Evolutionary conservation across 2,329 filamentous ascomycete genomes (phyloP).

Genomic region (Claviceps sp.): DNA sequence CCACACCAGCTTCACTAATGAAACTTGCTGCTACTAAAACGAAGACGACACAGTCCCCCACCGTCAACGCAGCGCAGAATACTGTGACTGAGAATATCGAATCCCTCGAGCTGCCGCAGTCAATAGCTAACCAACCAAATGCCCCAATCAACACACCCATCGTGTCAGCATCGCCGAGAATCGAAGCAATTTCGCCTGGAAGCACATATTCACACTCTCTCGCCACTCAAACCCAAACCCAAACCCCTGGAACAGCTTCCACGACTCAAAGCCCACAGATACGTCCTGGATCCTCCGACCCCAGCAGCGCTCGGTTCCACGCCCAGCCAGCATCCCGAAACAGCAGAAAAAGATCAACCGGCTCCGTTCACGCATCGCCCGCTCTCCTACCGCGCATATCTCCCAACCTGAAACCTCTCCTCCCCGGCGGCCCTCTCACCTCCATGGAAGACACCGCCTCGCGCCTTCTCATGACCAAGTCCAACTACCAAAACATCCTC

Average conservation of each 20-base stretch:
- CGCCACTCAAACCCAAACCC: slow-evolving; percentile 29
- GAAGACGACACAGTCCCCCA: slow-evolving; percentile 31
- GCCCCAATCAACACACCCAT: slow-evolving; percentile 30
- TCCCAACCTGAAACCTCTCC: slow-evolving; percentile 81
- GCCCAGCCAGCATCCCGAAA: slow-evolving; percentile 42
- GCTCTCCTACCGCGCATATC: slow-evolving; percentile 82
- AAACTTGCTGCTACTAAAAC: slow-evolving; percentile 47
- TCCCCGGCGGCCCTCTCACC: slow-evolving; percentile 46
- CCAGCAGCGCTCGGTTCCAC: slow-evolving; percentile 34
- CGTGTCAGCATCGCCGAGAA: slow-evolving; percentile 19
- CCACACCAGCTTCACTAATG: slow-evolving; percentile 83
- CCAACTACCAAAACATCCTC: slow-evolving; percentile 94
- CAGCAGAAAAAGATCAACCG: slow-evolving; percentile 59
- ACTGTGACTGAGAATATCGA: slow-evolving; percentile 40
- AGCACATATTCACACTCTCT: slow-evolving; percentile 38
- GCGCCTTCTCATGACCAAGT: slow-evolving; percentile 81
- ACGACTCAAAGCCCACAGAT: slow-evolving; percentile 55
- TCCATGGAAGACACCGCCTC: slow-evolving; percentile 47
- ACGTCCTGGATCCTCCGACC: slow-evolving; percentile 32
- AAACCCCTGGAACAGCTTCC: slow-evolving; percentile 29
- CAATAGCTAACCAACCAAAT: slow-evolving; percentile 27
- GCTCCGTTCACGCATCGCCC: slow-evolving; percentile 68
- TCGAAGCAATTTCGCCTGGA: slow-evolving; percentile 31
- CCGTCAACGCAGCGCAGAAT: slow-evolving; percentile 17
- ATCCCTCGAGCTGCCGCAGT: slow-evolving; percentile 59